Base-by-base conservation (phyloP, 2,329 filamentous ascomycete species). In the Biscogniauxia marginata region DNA sequence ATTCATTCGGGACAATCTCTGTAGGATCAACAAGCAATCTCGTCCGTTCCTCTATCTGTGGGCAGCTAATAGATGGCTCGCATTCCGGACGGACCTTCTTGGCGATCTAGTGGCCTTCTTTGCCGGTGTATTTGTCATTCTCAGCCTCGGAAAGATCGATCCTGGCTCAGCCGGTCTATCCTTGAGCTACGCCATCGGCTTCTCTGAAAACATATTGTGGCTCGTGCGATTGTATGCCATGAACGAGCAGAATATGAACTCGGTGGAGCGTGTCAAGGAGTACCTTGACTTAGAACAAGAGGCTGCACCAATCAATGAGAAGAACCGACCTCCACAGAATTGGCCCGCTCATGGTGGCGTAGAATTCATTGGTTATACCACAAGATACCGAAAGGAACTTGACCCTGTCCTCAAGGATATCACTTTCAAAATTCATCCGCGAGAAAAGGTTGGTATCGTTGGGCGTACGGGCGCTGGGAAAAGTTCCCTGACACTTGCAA, bases 211-310 rank as follows among this genome's bases (percentile, higher is more conserved):
- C 63, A 89, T 99, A 6, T 77, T 99, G 18, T 99, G 95, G 95
- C 86, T 98, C 54, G 93, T 99, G 24, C 88, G 95, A 48, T 81
- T 97, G 13, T 99, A 99, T 72, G 89, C 93, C 0, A 86, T 90
- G 70, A 97, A 98, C 68, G 95, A 99, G 75, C 95, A 99, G 74
- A 98, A 97, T 75, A 98, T 99, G 95, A 99, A 99, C 75, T 93
- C 93, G 2, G 93, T 98, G 49, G 95, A 99, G 75, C 90, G 95
- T 68, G 88, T 99, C 70, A 96, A 96, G 77, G 95, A 99, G 71
- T 99, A 98, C 70, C 83, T 98, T 34, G 91, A 98, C 46, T 90
- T 99, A 1, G 93, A 98, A 66, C 93, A 97, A 72, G 95, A 99
- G 75, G 93, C 95, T 1, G 79, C 83, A 0, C 81, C 90, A 1